These are phyloP conservation scores for Botrytis elliptica DNA, from an alignment of 2,329 filamentous ascomycete species.

Conservation along the genomic window DNA sequence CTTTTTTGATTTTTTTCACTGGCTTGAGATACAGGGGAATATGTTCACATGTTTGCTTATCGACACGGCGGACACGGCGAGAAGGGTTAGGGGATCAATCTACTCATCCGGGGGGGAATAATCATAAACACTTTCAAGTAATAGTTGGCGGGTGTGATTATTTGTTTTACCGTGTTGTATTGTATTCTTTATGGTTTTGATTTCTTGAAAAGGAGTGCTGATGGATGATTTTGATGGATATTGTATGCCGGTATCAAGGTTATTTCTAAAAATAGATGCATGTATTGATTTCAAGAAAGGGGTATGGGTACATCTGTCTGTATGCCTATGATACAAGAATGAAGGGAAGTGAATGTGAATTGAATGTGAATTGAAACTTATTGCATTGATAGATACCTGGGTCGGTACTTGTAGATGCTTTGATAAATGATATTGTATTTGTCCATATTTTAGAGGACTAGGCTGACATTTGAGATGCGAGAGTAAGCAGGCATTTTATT, in stretches of 20 bases:
- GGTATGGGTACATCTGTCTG: background rate
- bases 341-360: background rate
- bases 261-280: slow-evolving; percentile 8
- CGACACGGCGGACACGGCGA: background rate
- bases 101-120: background rate
- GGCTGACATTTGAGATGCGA: background rate
- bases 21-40: background rate
- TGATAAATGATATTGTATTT: background rate
- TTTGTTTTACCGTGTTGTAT: background rate
- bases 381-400: background rate
- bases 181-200: background rate
- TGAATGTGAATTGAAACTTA: background rate
- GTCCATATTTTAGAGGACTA: background rate
- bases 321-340: background rate
- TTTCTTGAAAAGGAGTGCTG: background rate
- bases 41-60: background rate
- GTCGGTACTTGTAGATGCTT: background rate
- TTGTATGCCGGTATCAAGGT: background rate
- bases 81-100: background rate
- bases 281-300: slow-evolving; percentile 11
- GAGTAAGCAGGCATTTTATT: background rate
- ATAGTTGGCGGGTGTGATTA: background rate
- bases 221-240: slow-evolving; percentile 1
- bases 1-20: background rate
- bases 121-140: background rate